Evolutionary conservation across 2,329 filamentous ascomycete genomes (phyloP), one percentile per base, ranked within the genome.

Genomic region (Cladophialophora psammophila): DNA sequence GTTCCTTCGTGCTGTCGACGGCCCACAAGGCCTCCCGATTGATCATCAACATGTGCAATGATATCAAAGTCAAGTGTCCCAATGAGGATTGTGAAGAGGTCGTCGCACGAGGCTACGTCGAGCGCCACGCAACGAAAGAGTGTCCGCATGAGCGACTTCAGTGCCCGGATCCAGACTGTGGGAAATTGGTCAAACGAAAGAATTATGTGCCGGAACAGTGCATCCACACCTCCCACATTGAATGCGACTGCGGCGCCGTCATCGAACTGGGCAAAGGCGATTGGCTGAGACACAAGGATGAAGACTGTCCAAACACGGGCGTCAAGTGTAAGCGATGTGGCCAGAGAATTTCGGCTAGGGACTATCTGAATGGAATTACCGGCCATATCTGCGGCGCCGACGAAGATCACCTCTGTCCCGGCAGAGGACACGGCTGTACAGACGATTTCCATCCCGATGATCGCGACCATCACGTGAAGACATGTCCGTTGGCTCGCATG

Each of bases 1-100:
- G 87, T 45, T 81, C 81, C 50, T 79, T 81, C 48, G 76, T 79
- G 18, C 72, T 71, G 57, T 75, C 76, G 13, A 73, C 76, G 32
- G 78, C 76, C 60, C 76, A 75, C 58, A 80, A 77, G 57, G 84
- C 86, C 36, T 86, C 85, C 62, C 84, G 84, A 73, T 80, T 89
- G 45, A 74, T 90, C 68, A 80, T 82, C 72, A 87, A 86, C 66
- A 88, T 90, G 81, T 83, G 88, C 67, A 85, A 88, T 71, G 87
- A 88, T 67, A 80, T 90, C 45, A 75, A 82, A 18, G 87, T 89
- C 64, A 84, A 82, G 67, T 90, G 87, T 74, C 87, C 87, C 0
- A 86, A 85, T 67, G 80, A 83, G 10, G 87, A 87, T 5, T 90
- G 87, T 76, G 74, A 76, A 48, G 82, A 84, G 71, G 76, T 83